Evolutionary conservation across 2,329 filamentous ascomycete species (phyloP).

Genomic region (Fusarium oxysporum): DNA sequence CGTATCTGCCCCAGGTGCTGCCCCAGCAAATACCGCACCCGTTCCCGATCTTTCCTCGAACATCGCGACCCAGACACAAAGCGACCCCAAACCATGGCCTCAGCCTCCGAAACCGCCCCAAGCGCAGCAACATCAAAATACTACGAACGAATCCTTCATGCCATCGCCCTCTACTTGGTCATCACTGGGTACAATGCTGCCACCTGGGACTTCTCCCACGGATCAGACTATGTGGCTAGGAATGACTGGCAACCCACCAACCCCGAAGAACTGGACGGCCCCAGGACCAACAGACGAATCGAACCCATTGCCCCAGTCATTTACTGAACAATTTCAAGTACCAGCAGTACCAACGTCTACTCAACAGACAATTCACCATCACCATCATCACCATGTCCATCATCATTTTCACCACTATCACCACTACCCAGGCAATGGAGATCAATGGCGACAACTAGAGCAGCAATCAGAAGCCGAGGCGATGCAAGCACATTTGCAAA

Average conservation of each 20-base stretch:
- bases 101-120: slow-evolving; percentile 1
- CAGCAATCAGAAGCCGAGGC: slow-evolving; percentile 37
- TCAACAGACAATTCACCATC: slow-evolving; percentile 32
- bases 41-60: neutral
- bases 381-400: slow-evolving; percentile 37
- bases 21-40: neutral
- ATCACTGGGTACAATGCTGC: slow-evolving; percentile 27
- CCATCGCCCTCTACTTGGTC: slow-evolving; percentile 32
- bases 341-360: slow-evolving; percentile 4
- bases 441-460: slow-evolving; percentile 31
- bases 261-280: slow-evolving; percentile 27
- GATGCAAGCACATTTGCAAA: slow-evolving; percentile 24
- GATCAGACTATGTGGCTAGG: slow-evolving; percentile 33
- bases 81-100: slow-evolving; percentile 4
- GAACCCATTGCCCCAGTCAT: slow-evolving; percentile 9
- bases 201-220: slow-evolving; percentile 11
- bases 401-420: slow-evolving; percentile 42
- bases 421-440: slow-evolving; percentile 22
- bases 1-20: neutral
- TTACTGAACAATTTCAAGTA: slow-evolving; percentile 27
- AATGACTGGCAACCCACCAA: neutral
- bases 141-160: neutral
- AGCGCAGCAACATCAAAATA: neutral
- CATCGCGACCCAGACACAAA: neutral
- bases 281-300: slow-evolving; percentile 12